Evolutionary conservation across 2,329 filamentous ascomycete species (phyloP).

Genomic region (Botrytis fabae): DNA sequence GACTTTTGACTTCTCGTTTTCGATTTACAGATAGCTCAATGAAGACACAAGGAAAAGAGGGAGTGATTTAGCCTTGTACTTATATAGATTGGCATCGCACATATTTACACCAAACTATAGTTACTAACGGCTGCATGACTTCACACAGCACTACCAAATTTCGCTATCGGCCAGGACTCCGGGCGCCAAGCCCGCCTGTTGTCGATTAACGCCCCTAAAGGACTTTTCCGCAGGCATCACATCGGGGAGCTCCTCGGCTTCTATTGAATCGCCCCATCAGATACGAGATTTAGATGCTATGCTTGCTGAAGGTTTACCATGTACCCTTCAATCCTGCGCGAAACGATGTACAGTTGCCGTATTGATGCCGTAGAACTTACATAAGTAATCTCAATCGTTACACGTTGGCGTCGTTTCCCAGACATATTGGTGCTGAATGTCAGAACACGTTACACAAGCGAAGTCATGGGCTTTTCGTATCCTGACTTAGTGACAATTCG

Average conservation of each 20-base stretch:
- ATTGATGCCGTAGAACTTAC: conserved; percentile 6
- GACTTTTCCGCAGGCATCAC: not conserved
- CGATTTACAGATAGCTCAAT: not conserved
- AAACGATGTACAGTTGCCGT: not conserved
- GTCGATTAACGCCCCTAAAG: not conserved
- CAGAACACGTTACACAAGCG: not conserved
- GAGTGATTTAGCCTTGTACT: not conserved
- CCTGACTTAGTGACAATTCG: not conserved
- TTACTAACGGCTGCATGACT: not conserved
- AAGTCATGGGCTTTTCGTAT: conserved; percentile 12
- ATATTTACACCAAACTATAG: not conserved
- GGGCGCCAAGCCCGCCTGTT: not conserved
- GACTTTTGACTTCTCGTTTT: not conserved
- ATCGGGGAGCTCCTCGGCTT: not conserved
- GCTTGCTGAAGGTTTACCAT: not conserved
- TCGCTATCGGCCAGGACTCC: not conserved
- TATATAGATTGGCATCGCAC: not conserved
- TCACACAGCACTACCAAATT: not conserved
- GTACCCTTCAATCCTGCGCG: not conserved
- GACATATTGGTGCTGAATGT: not conserved
- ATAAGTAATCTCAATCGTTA: not conserved
- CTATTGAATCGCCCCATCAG: not conserved
- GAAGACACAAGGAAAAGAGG: not conserved
- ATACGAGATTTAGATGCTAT: conserved; percentile 5
- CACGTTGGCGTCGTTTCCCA: not conserved